Evolutionary conservation across 176 grass and related monocot species (phyloP).

Genomic region (Aegilops speltoides): DNA sequence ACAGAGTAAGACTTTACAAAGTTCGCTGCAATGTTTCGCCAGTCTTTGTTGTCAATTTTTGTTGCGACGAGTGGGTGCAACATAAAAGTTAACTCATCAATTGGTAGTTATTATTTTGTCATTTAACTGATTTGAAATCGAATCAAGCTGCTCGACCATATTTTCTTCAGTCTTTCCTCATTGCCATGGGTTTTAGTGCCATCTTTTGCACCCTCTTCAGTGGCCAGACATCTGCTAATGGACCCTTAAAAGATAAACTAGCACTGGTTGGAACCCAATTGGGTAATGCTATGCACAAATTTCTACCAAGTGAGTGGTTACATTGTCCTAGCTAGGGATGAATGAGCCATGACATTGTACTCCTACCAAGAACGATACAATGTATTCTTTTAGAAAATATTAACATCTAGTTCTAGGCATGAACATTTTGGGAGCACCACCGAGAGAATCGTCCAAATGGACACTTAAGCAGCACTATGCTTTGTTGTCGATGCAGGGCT

Average conservation of each 20-base stretch:
- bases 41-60: neutral
- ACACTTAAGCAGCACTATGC: neutral
- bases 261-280: neutral
- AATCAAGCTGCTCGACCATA: no score
- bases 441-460: neutral
- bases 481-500: neutral
- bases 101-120: neutral
- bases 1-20: no score
- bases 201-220: neutral
- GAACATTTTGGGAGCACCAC: neutral
- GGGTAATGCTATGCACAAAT: neutral
- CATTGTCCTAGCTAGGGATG: no score
- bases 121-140: neutral
- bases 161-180: neutral
- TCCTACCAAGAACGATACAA: neutral
- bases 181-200: neutral
- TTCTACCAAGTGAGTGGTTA: neutral
- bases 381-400: neutral
- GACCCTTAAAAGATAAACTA: neutral
- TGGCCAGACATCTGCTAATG: neutral
- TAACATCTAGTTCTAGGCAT: neutral
- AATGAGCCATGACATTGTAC: neutral
- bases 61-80: neutral
- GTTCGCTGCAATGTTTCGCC: neutral
- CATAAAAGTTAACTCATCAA: neutral